These are phyloP conservation scores for Eimeria maxima DNA, from an alignment of 169 alveolate genomes.

Conservation along the genomic window DNA sequence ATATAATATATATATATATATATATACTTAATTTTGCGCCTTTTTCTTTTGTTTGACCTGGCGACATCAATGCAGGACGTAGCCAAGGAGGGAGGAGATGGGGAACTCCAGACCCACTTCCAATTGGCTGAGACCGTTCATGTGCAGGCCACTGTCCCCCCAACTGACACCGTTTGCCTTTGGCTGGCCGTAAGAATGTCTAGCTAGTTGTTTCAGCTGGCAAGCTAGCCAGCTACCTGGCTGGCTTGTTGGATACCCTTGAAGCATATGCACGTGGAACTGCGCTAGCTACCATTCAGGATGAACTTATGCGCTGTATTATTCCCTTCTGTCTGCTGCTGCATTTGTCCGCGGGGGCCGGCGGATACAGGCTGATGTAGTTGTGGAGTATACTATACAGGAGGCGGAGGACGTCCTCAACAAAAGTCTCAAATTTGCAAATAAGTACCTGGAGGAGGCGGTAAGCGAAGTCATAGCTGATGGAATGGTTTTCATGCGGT, in stretches of 20 bases:
- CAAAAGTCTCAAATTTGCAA: conserved; percentile 88
- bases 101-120: conserved; percentile 55
- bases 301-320: not conserved
- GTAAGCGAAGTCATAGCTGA: conserved; percentile 51
- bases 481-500: not conserved
- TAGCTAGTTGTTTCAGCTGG: not conserved
- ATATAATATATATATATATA: not conserved
- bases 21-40: not conserved
- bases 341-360: not conserved
- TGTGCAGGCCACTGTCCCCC: conserved; percentile 91
- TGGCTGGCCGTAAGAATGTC: conserved; percentile 92
- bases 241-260: not conserved
- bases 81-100: conserved; percentile 66
- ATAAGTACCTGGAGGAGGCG: conserved; percentile 84
- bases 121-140: conserved; percentile 91
- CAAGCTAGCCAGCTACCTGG: conserved; percentile 11
- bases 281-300: not conserved
- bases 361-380: conserved; percentile 91
- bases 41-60: not conserved
- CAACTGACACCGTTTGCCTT: conserved; percentile 90
- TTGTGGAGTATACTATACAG: conserved; percentile 93
- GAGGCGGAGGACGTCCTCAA: conserved; percentile 92
- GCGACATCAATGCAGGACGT: conserved; percentile 14
- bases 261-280: not conserved
- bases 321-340: not conserved